Percentiles rank a stretch among this genome's conserved stretches.
phyloP scores from a whole-genome alignment of 2,329 filamentous ascomycete species.

The Myrmaecium sp. region DNA sequence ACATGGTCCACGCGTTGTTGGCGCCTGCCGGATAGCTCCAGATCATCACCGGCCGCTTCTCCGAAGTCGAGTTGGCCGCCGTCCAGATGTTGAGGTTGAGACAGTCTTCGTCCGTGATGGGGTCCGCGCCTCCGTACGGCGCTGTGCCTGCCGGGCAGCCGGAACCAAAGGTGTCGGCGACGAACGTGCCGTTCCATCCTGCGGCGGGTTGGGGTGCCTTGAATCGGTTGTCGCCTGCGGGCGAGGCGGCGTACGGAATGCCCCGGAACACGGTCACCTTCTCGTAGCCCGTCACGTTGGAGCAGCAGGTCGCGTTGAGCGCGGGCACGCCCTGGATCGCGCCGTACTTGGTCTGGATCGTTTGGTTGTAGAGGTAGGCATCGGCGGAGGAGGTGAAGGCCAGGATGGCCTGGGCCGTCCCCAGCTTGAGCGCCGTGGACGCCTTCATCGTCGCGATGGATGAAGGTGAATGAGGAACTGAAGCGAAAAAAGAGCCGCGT shows the following conservation, averaged over 20 bases:
- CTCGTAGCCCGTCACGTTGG: conserved; percentile 3
- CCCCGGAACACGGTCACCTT: conserved; percentile 3
- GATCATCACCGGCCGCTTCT: conserved; percentile 14
- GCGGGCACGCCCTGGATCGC: conserved; percentile 3
- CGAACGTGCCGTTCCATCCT: conserved; percentile 3
- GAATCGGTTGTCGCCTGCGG: conserved; percentile 3
- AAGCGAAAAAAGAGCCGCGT: no score
- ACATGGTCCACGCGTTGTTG: conserved; percentile 1
- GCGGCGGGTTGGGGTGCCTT: conserved; percentile 2
- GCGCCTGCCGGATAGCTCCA: conserved; percentile 5
- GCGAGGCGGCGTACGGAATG: conserved; percentile 4
- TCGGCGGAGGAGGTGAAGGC: neutral
- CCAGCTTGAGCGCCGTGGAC: neutral
- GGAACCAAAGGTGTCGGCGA: conserved; percentile 1
- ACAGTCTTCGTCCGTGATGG: conserved; percentile 13
- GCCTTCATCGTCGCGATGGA: neutral
- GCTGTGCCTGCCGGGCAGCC: neutral
- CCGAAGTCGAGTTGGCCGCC: conserved; percentile 9
- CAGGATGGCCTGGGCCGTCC: conserved; percentile 1
- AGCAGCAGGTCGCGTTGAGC: conserved; percentile 2
- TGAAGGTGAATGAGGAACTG: no score
- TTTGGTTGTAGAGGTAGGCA: conserved; percentile 1
- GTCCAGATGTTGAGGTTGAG: conserved; percentile 20
- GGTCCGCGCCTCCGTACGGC: conserved; percentile 1
- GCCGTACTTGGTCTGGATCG: conserved; percentile 2